Conservation (phyloP, 2,329 filamentous ascomycete genomes). For the Colletotrichum cordylinicola region DNA sequence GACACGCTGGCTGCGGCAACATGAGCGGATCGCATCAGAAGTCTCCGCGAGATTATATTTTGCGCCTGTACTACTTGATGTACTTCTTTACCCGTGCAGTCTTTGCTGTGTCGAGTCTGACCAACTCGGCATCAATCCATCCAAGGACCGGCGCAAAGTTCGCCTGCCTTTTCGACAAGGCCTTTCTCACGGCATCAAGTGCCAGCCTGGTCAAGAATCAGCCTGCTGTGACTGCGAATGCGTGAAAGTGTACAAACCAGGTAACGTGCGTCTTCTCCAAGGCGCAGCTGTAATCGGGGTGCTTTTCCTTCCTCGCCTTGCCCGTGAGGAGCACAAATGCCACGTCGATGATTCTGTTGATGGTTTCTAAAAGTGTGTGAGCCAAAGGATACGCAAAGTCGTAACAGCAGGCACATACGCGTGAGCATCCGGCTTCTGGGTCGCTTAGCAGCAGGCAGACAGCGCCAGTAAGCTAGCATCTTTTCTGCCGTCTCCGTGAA, state of each 20-base stretch:
- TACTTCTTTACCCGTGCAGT: background rate
- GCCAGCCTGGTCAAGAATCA: slow-evolving; percentile 7
- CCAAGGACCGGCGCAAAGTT: slow-evolving; percentile 6
- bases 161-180: slow-evolving; percentile 6
- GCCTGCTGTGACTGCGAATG: background rate
- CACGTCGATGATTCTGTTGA: slow-evolving; percentile 69
- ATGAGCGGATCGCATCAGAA: background rate
- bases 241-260: slow-evolving; percentile 56
- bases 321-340: slow-evolving; percentile 69
- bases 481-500: slow-evolving; percentile 83
- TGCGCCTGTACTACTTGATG: background rate
- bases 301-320: slow-evolving; percentile 47
- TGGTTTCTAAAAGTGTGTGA: slow-evolving; percentile 54
- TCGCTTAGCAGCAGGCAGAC: slow-evolving; percentile 61
- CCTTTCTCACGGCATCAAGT: slow-evolving; percentile 6
- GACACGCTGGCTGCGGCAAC: background rate
- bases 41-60: background rate
- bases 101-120: slow-evolving; percentile 6
- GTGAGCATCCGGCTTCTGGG: slow-evolving; percentile 67
- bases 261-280: slow-evolving; percentile 65
- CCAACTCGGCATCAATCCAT: slow-evolving; percentile 9
- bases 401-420: slow-evolving; percentile 50
- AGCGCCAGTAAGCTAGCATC: slow-evolving; percentile 66
- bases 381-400: background rate
- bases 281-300: slow-evolving; percentile 61